Evolutionary conservation across 2,329 filamentous ascomycete genomes (phyloP), one percentile per base, ranked within the genome.

Genomic region (Pseudocercospora macadamiae): DNA sequence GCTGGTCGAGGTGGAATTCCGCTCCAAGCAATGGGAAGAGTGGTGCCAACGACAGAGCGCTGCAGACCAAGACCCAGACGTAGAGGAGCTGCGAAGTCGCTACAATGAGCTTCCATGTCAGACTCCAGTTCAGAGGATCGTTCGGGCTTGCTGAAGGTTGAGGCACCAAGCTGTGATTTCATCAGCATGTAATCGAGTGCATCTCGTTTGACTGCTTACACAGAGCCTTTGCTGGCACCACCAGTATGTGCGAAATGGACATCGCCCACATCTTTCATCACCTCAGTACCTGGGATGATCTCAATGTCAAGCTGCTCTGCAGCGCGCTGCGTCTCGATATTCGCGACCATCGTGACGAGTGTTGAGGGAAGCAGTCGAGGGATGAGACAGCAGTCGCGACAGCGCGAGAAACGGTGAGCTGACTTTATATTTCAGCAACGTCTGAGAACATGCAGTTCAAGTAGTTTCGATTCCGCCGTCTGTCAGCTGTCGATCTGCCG

Each of bases 11-110:
- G 28, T 75, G 70, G 42, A 77, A 79, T 39, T 77, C 73, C 37
- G 68, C 55, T 2, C 73, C 75, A 1, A 79, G 69, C 7, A 78
- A 68, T 1, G 76, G 75, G 55, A 78, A 78, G 69, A 79, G 74
- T 1, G 76, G 77, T 1, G 76, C 76, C 26, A 79, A 72, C 3
- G 75, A 78, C 2, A 79, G 68, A 3, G 76, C 76, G 2, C 74
- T 74, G 14, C 75, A 76, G 1, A 78, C 76, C 2, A 75, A 68
- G 9, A 78, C 75, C 72, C 76, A 79, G 9, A 76, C 73, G 57
- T 77, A 76, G 12, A 77, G 65, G 55, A 74, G 70, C 55, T 77
- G 75, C 14, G 73, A 74, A n/a, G 68, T 62, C 51, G 76, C 73
- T 4, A 71, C 72, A 51, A 69, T 70, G 32, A 76, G 52, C 44